Percentiles rank a stretch among this genome's conserved stretches.
Conservation (phyloP, 2,329 filamentous ascomycete species). For the Alternaria arborescens region DNA sequence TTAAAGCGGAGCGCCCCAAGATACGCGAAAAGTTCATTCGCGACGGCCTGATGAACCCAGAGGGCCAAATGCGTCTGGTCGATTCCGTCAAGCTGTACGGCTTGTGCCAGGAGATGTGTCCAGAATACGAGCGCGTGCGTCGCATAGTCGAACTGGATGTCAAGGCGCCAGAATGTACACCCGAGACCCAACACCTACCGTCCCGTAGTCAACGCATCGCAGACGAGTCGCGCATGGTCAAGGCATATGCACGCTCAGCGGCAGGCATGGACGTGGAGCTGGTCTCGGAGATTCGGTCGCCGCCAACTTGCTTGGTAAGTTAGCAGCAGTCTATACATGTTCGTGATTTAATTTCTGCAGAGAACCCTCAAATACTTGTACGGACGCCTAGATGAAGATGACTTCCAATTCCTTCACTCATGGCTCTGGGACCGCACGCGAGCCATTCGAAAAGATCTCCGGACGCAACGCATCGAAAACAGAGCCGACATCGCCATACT, state of each 20-base stretch:
- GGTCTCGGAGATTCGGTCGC: slow-evolving; percentile 70
- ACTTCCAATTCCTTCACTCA: slow-evolving; percentile 61
- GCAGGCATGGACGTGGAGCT: slow-evolving; percentile 70
- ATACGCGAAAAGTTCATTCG: slow-evolving; percentile 52
- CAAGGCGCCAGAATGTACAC: slow-evolving; percentile 64
- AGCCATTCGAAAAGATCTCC: slow-evolving; percentile 71
- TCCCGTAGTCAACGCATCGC: slow-evolving; percentile 48
- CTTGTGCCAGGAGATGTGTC: slow-evolving; percentile 70
- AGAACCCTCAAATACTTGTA: slow-evolving; percentile 57
- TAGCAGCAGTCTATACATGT: slow-evolving; percentile 19
- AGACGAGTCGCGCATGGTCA: slow-evolving; percentile 67
- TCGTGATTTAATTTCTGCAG: slow-evolving; percentile 28
- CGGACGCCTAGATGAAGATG: slow-evolving; percentile 60
- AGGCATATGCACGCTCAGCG: slow-evolving; percentile 69
- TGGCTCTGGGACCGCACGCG: slow-evolving; percentile 73
- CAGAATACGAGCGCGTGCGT: slow-evolving; percentile 69
- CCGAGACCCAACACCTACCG: slow-evolving; percentile 44
- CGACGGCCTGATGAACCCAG: slow-evolving; percentile 57
- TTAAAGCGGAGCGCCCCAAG: slow-evolving; percentile 49
- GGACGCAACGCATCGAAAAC: slow-evolving; percentile 67
- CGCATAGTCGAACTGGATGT: slow-evolving; percentile 70
- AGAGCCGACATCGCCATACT: slow-evolving; percentile 63
- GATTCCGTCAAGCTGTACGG: slow-evolving; percentile 70
- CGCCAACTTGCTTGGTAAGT: slow-evolving; percentile 54
- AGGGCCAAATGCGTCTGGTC: slow-evolving; percentile 65